phyloP scores from a whole-genome alignment of 2,329 filamentous ascomycete genomes.

The Coniochaeta sp. region DNA sequence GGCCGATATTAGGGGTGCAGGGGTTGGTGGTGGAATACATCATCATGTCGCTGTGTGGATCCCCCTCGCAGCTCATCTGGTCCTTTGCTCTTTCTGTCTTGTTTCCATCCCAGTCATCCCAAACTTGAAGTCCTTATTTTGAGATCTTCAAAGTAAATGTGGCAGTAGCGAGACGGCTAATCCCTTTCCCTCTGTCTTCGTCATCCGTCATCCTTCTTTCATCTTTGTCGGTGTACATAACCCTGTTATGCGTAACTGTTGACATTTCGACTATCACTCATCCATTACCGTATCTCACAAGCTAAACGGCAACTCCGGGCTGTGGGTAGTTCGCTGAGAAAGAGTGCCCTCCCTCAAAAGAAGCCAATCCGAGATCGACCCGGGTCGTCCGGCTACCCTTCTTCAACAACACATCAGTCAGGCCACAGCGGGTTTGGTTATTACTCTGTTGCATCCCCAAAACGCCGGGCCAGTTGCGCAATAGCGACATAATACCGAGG shows the following conservation, averaged over 20 bases:
- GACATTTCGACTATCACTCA: no score
- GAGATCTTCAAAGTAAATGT: neutral
- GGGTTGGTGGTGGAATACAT: neutral
- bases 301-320: neutral
- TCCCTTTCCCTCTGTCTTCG: no score
- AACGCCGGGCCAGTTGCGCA: neutral
- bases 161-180: no score
- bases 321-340: neutral
- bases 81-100: neutral
- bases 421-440: neutral
- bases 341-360: neutral
- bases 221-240: no score
- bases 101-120: no score
- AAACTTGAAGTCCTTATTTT: no score
- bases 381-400: neutral
- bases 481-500: conserved; percentile 1
- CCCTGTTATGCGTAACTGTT: no score
- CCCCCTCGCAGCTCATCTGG: neutral
- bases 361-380: neutral
- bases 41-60: conserved; percentile 1
- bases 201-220: no score
- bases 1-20: neutral
- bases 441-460: neutral
- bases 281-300: no score
- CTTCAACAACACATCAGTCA: neutral